A percentile compares a stretch with the other conserved stretches of the same genome.
These are phyloP conservation scores for Trichoderma parareesei DNA, from an alignment of 495 filamentous ascomycete species.

Conservation along the genomic window DNA sequence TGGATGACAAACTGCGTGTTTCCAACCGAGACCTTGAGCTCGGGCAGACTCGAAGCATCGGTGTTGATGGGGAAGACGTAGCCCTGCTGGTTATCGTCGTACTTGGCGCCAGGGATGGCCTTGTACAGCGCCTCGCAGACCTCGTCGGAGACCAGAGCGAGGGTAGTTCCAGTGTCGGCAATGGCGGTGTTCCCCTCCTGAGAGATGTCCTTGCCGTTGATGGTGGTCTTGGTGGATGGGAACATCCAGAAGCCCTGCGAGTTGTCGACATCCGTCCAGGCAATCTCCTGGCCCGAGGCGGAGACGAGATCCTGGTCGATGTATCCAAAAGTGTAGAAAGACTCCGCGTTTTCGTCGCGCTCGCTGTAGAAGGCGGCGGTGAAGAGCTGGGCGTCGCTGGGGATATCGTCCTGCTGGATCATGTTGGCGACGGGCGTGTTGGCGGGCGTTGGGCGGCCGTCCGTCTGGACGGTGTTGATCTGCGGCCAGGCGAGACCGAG, in stretches of 20 bases:
- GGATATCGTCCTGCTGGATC: constrained; percentile 34
- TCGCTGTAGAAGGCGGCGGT: constrained; percentile 47
- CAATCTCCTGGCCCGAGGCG: constrained; percentile 37
- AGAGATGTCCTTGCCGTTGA: constrained; percentile 37
- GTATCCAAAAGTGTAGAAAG: constrained; percentile 59
- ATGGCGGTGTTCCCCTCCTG: constrained; percentile 40
- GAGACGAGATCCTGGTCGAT: constrained; percentile 55
- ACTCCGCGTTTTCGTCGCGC: constrained; percentile 25
- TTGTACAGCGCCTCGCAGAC: constrained; percentile 58
- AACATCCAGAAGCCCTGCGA: constrained; percentile 65
- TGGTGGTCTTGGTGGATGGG: constrained; percentile 48
- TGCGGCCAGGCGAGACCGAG: constrained; percentile 62
- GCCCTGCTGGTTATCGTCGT: constrained; percentile 46
- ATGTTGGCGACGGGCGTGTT: constrained; percentile 54
- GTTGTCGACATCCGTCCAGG: constrained; percentile 51
- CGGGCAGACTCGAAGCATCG: constrained; percentile 41
- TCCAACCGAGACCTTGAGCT: constrained; percentile 51
- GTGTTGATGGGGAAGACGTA: constrained; percentile 58
- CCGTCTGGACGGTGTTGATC: constrained; percentile 61
- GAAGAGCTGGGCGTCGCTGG: not conserved
- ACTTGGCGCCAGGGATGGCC: constrained; percentile 42
- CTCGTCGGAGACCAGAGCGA: constrained; percentile 50
- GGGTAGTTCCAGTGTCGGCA: constrained; percentile 66
- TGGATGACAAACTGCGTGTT: constrained; percentile 44
- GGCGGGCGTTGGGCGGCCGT: constrained; percentile 57